phyloP scores from a whole-genome alignment of 768 basidiomycete species.

The Scleroderma bovista region DNA sequence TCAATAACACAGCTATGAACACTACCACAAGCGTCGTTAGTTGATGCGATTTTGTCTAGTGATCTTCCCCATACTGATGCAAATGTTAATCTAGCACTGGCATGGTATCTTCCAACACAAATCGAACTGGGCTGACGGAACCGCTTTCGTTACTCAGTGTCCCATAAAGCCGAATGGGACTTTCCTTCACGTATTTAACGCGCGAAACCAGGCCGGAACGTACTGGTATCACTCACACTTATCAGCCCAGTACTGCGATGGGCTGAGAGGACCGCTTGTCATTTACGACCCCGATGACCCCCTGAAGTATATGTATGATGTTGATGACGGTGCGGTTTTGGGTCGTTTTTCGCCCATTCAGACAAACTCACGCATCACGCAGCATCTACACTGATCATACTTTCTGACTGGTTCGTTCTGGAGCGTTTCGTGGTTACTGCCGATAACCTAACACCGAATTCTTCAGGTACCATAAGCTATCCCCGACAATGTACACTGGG shows the following conservation, averaged over 20 bases:
- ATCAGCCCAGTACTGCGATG: constrained; percentile 36
- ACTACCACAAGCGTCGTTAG: constrained; percentile 32
- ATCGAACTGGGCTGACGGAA: constrained; percentile 42
- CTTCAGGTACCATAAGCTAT: not conserved
- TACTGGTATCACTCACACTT: constrained; percentile 36
- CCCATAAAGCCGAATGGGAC: constrained; percentile 19
- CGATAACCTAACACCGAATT: not conserved
- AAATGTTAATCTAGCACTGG: constrained; percentile 41
- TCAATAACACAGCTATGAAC: constrained; percentile 30
- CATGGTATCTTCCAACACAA: constrained; percentile 45
- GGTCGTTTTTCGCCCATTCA: not conserved
- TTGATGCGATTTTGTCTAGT: not conserved
- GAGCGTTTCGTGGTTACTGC: too few relatives aligned
- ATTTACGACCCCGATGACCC: constrained; percentile 41
- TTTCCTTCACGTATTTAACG: constrained; percentile 17
- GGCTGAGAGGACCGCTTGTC: constrained; percentile 35
- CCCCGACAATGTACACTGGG: constrained; percentile 9
- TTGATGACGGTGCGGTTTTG: constrained; percentile 36
- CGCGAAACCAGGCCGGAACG: constrained; percentile 20
- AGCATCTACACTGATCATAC: not conserved
- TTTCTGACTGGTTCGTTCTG: constrained; percentile 2
- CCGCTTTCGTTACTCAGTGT: constrained; percentile 33
- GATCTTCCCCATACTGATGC: not conserved
- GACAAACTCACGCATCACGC: not conserved
- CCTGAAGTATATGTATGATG: constrained; percentile 32